These are phyloP conservation scores for Mollisiaceae sp. DNA, from an alignment of 2,329 filamentous ascomycete species.

Conservation along the genomic window DNA sequence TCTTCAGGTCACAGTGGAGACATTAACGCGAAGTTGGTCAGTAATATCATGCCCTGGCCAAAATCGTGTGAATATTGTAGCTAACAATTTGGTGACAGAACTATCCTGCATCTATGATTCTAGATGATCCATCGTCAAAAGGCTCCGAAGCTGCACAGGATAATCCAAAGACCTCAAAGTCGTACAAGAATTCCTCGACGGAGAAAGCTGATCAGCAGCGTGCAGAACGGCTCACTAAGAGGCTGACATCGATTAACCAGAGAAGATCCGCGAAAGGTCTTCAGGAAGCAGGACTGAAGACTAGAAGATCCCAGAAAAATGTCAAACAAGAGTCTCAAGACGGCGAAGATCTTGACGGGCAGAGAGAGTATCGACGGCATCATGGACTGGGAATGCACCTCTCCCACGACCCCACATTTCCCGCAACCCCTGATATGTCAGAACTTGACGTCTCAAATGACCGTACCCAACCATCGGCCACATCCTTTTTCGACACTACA, in stretches of 20 bases:
- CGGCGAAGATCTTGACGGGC: constrained; percentile 19
- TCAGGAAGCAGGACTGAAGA: constrained; percentile 19
- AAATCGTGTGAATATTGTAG: not conserved
- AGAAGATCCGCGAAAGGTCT: constrained; percentile 26
- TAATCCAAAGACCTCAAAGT: not conserved
- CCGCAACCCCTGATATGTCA: constrained; percentile 64
- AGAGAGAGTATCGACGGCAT: constrained; percentile 24
- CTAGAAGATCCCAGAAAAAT: constrained; percentile 23
- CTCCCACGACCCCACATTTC: constrained; percentile 41
- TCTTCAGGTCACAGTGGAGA: constrained; percentile 13
- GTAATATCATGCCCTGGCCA: not conserved
- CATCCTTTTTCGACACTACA: constrained; percentile 45
- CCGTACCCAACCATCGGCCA: constrained; percentile 17
- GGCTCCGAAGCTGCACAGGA: not conserved
- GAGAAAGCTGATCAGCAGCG: constrained; percentile 21
- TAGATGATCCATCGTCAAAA: not conserved
- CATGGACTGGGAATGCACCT: constrained; percentile 35
- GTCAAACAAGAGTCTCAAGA: constrained; percentile 8
- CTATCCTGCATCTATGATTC: not conserved
- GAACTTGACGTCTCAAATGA: constrained; percentile 51
- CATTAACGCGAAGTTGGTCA: not conserved
- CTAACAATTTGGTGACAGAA: not conserved
- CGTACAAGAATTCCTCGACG: not conserved
- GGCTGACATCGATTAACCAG: constrained; percentile 24
- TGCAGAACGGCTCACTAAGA: constrained; percentile 26